Percentiles rank a stretch among this genome's conserved stretches.
Evolutionary conservation across 352 stramenopile species (phyloP).

Genomic region (Pythium scleroteichum): DNA sequence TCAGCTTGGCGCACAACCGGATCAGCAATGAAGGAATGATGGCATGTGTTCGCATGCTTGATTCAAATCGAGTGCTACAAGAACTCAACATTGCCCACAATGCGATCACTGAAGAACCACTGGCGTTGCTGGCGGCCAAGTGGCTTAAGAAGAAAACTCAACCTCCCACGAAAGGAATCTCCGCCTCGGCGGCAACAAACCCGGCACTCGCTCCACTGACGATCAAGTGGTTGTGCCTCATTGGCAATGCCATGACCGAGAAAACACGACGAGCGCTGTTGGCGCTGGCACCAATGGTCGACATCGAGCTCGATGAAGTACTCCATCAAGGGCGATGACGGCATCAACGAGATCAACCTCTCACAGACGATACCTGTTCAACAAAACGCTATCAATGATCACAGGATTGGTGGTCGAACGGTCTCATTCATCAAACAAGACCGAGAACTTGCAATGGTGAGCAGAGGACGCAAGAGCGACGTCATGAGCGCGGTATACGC

Average conservation of each 20-base stretch:
- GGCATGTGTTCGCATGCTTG: slow-evolving; percentile 55
- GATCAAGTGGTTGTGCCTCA: slow-evolving; percentile 60
- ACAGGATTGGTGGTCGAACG: background rate
- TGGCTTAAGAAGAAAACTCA: slow-evolving; percentile 20
- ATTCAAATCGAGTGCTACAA: slow-evolving; percentile 50
- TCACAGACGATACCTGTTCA: slow-evolving; percentile 10
- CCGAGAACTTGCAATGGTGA: background rate
- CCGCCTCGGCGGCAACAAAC: background rate
- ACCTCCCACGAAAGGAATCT: background rate
- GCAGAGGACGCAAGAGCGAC: slow-evolving; percentile 5
- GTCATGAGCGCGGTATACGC: slow-evolving; percentile 35
- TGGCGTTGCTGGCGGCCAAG: slow-evolving; percentile 47
- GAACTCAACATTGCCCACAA: slow-evolving; percentile 82
- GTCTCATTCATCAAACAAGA: background rate
- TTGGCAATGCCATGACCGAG: slow-evolving; percentile 64
- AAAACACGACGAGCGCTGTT: slow-evolving; percentile 38
- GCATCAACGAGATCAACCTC: slow-evolving; percentile 7
- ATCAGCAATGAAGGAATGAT: slow-evolving; percentile 74
- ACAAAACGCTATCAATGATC: background rate
- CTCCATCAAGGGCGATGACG: slow-evolving; percentile 19
- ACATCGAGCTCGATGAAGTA: slow-evolving; percentile 52
- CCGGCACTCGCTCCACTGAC: slow-evolving; percentile 10
- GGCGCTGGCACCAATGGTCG: slow-evolving; percentile 32
- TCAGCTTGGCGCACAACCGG: slow-evolving; percentile 66
- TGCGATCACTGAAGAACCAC: slow-evolving; percentile 70